These are phyloP conservation scores for Theobroma grandiflorum DNA, from an alignment of 441 rosid genomes.

Conservation along the genomic window DNA sequence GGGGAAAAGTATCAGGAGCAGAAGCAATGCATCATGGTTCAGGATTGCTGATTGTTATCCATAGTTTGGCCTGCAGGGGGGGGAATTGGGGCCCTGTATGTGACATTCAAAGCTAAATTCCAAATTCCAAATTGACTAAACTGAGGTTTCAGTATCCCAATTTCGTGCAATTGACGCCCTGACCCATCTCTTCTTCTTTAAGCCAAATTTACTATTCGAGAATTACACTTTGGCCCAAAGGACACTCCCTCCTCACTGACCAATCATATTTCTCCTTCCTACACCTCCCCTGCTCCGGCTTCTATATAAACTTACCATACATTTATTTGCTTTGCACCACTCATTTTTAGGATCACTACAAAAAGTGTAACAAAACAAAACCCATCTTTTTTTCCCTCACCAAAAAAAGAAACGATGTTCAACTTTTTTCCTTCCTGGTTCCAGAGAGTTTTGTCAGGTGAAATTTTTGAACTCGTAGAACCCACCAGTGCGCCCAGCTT, in stretches of 20 bases:
- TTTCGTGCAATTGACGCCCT: constrained; percentile 16
- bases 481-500: not conserved
- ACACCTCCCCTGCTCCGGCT: not conserved
- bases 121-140: not conserved
- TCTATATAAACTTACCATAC: not conserved
- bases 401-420: not conserved
- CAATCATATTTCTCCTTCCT: not conserved
- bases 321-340: not conserved
- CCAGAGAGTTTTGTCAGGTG: not conserved
- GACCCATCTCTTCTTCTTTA: not conserved
- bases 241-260: not conserved
- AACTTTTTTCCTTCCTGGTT: constrained; percentile 9
- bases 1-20: not conserved
- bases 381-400: not conserved
- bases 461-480: not conserved
- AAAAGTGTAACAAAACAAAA: not conserved
- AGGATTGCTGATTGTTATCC: not conserved
- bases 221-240: not conserved
- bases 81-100: not conserved
- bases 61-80: not conserved
- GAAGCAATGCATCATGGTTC: not conserved
- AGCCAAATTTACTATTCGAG: not conserved
- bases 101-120: not conserved
- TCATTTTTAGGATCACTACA: not conserved
- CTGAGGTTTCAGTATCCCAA: not conserved